Percentiles rank a stretch among this genome's conserved stretches.
phyloP scores from a whole-genome alignment of 257 asterid species.

The Ophiorrhiza pumila region DNA sequence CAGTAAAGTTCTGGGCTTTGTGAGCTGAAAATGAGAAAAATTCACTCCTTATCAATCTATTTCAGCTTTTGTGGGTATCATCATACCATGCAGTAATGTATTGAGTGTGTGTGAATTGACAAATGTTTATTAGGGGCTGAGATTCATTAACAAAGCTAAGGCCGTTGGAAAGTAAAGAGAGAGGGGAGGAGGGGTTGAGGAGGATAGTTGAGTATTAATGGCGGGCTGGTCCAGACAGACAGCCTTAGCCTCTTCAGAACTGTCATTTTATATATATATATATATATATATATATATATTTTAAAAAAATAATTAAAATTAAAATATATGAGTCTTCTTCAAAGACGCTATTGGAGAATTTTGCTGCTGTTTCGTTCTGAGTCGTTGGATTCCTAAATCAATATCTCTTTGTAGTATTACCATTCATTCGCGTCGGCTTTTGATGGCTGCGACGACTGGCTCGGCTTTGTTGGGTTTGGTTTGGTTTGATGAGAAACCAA shows the following conservation, averaged over 20 bases:
- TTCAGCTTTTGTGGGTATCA: not conserved
- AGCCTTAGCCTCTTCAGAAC: not conserved
- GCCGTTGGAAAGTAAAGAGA: not conserved
- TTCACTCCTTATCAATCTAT: not conserved
- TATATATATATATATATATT: no score
- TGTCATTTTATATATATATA: no score
- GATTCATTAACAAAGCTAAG: not conserved
- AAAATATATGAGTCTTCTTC: not conserved
- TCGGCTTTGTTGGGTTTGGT: constrained; percentile 2
- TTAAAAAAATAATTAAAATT: no score
- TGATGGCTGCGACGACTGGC: not conserved
- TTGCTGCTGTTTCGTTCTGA: constrained; percentile 1
- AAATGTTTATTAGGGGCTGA: not conserved
- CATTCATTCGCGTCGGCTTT: not conserved
- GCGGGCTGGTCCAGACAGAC: constrained; percentile 15
- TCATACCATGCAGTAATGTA: no score
- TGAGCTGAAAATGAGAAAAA: not conserved
- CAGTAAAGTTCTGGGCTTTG: not conserved
- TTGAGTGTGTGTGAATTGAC: not conserved
- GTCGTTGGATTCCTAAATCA: constrained; percentile 8
- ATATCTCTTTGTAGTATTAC: not conserved
- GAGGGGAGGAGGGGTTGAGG: not conserved
- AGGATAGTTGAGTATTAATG: constrained; percentile 16
- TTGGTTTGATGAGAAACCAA: not conserved
- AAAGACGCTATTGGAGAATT: not conserved